phyloP scores from a whole-genome alignment of 2,329 filamentous ascomycete genomes.

The Penicillium sp. region DNA sequence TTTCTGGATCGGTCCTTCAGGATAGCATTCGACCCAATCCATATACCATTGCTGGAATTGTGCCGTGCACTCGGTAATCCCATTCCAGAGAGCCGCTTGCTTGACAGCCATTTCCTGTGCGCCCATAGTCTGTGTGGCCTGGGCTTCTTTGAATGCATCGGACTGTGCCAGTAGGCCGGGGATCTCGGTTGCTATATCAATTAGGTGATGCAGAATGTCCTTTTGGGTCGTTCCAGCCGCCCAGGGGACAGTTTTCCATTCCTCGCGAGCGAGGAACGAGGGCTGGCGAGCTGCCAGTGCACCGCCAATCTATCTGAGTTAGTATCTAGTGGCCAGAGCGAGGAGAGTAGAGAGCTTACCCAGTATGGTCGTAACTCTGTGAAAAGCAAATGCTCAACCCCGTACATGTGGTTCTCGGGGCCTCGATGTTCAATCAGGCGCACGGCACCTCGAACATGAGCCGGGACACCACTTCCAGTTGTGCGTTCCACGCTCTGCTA shows the following conservation, averaged over 20 bases:
- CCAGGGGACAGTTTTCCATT: constrained; percentile 51
- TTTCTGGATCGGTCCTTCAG: constrained; percentile 39
- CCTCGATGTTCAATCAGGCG: constrained; percentile 48
- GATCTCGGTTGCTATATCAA: constrained; percentile 46
- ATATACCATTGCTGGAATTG: constrained; percentile 41
- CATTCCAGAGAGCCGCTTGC: constrained; percentile 43
- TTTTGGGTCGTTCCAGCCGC: constrained; percentile 44
- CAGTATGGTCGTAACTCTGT: constrained; percentile 49
- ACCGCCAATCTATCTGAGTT: constrained; percentile 36
- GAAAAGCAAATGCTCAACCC: constrained; percentile 48
- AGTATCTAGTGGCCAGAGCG: neutral
- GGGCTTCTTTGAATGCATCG: constrained; percentile 38
- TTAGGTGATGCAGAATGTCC: constrained; percentile 45
- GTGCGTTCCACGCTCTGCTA: constrained; percentile 46
- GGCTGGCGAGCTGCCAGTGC: constrained; percentile 40
- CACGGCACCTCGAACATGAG: constrained; percentile 45
- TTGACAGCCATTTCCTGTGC: constrained; percentile 42
- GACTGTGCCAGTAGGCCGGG: constrained; percentile 40
- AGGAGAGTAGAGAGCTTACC: constrained; percentile 33
- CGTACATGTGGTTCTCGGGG: constrained; percentile 48
- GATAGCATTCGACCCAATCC: constrained; percentile 40
- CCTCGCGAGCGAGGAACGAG: constrained; percentile 44
- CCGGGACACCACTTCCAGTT: constrained; percentile 38
- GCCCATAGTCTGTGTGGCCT: constrained; percentile 33
- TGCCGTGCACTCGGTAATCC: constrained; percentile 40